Conservation (phyloP, 2,329 filamentous ascomycete species). For the Amesomyces nigricolor region DNA sequence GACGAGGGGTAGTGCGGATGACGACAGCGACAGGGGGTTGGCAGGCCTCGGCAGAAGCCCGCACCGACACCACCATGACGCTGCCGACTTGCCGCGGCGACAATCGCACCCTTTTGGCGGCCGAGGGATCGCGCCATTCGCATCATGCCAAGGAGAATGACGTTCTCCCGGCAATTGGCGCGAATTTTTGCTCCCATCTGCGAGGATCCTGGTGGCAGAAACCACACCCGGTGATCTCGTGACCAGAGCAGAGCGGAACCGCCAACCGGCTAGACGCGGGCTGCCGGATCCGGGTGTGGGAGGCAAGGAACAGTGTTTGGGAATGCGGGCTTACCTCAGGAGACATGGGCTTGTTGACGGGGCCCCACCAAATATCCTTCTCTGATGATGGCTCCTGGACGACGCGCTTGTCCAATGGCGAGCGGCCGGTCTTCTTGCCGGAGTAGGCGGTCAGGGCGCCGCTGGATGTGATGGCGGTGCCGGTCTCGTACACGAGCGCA, state of each 20-base stretch:
- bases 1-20: constrained; percentile 22
- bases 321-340: constrained; percentile 67
- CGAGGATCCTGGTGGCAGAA: not conserved
- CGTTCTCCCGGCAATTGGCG: constrained; percentile 16
- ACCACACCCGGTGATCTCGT: constrained; percentile 16
- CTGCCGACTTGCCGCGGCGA: constrained; percentile 8
- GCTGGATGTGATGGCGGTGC: constrained; percentile 92
- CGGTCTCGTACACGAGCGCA: constrained; percentile 92
- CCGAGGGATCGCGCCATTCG: constrained; percentile 2
- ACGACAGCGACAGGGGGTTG: constrained; percentile 22
- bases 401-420: constrained; percentile 94
- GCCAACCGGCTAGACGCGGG: constrained; percentile 10
- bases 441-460: constrained; percentile 97
- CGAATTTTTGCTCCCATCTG: not conserved
- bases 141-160: constrained; percentile 21
- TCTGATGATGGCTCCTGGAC: constrained; percentile 87
- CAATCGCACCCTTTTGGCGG: constrained; percentile 10
- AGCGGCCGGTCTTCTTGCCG: constrained; percentile 95
- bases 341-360: constrained; percentile 98
- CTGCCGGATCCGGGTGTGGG: not conserved
- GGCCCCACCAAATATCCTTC: constrained; percentile 96
- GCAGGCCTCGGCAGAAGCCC: constrained; percentile 9
- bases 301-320: constrained; percentile 13
- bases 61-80: constrained; percentile 19
- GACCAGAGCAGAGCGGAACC: constrained; percentile 11